These are phyloP conservation scores for Colletotrichum coccodes DNA, from an alignment of 2,329 filamentous ascomycete species.

Conservation along the genomic window DNA sequence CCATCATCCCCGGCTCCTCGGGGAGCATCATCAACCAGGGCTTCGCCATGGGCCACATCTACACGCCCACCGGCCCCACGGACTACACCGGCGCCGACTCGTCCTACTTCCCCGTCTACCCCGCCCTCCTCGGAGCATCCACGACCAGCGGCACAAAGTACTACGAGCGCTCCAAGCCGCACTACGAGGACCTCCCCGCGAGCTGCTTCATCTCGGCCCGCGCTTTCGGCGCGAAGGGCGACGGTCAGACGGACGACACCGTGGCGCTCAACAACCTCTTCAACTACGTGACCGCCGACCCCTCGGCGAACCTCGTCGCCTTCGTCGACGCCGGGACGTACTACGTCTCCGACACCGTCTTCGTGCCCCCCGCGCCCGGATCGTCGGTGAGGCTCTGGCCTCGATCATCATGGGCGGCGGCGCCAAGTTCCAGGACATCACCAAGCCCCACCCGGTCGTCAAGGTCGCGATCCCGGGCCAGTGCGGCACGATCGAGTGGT, in stretches of 20 bases:
- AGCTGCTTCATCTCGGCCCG: slow-evolving; percentile 76
- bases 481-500: slow-evolving; percentile 73
- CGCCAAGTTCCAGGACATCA: slow-evolving; percentile 63
- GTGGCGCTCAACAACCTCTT: slow-evolving; percentile 74
- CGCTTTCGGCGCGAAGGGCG: slow-evolving; percentile 74
- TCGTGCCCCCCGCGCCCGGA: slow-evolving; percentile 59
- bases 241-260: slow-evolving; percentile 81
- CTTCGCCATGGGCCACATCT: slow-evolving; percentile 65
- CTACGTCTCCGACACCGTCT: slow-evolving; percentile 64
- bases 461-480: slow-evolving; percentile 74
- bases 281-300: slow-evolving; percentile 57
- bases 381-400: slow-evolving; percentile 69
- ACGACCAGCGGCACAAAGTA: slow-evolving; percentile 56
- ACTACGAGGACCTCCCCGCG: slow-evolving; percentile 71
- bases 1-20: slow-evolving; percentile 66
- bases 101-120: slow-evolving; percentile 58
- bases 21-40: slow-evolving; percentile 65
- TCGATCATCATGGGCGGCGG: slow-evolving; percentile 67
- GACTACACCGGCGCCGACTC: slow-evolving; percentile 59
- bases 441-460: slow-evolving; percentile 71
- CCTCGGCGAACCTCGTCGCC: slow-evolving; percentile 58
- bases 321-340: slow-evolving; percentile 73
- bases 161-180: slow-evolving; percentile 81
- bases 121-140: slow-evolving; percentile 55
- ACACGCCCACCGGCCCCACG: slow-evolving; percentile 58